These are phyloP conservation scores for Acanthochlamys bracteata DNA, from an alignment of 106 monocot species.

Conservation along the genomic window DNA sequence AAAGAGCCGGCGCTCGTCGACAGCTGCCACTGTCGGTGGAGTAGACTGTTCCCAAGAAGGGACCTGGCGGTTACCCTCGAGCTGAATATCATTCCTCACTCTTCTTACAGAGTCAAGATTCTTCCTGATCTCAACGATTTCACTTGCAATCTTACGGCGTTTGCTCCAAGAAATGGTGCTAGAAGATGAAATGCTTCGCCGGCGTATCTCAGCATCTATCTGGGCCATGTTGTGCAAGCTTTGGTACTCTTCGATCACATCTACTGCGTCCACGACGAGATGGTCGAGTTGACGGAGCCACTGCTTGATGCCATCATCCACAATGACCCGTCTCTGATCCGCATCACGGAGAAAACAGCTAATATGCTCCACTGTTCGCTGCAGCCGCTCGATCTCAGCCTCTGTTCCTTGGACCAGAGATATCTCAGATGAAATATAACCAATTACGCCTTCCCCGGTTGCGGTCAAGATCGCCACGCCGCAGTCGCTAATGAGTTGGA, in stretches of 20 bases:
- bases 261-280: too few species aligned
- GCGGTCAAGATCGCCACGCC: too few species aligned
- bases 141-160: constrained; percentile 3
- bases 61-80: background rate
- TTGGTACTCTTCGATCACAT: constrained; percentile 26
- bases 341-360: constrained; percentile 16
- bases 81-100: background rate
- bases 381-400: constrained; percentile 3
- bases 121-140: constrained; percentile 16
- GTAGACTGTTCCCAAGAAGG: background rate
- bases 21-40: background rate
- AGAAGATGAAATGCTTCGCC: too few species aligned
- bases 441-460: too few species aligned
- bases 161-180: background rate
- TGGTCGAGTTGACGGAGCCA: constrained; percentile 31
- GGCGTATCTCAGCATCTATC: too few species aligned
- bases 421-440: too few species aligned
- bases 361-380: constrained; percentile 2
- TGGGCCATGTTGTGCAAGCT: background rate
- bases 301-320: constrained; percentile 6
- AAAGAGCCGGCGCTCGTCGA: background rate
- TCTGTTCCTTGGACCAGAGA: too few species aligned
- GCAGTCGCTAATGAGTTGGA: too few species aligned
- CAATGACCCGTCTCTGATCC: constrained; percentile 26
- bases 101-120: constrained; percentile 14